Evolutionary conservation across 768 basidiomycete genomes (phyloP), one percentile per base, ranked within the genome.

Genomic region (Pleurotus cornucopiae): DNA sequence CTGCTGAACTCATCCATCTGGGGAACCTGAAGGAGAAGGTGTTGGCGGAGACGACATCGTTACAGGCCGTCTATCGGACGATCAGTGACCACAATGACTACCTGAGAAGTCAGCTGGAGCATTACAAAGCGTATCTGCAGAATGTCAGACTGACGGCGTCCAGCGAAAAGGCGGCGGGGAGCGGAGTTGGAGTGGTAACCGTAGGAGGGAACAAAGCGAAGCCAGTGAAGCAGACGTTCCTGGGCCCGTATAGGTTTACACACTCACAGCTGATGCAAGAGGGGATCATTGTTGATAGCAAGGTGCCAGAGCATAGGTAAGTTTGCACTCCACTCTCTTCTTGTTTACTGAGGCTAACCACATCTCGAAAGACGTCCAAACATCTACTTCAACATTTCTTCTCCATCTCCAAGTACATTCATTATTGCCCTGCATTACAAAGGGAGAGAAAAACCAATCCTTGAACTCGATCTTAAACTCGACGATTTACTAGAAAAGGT

Each of bases 61-160:
- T 99, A 57, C 96, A 98, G 61, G 88, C 92, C 5, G 96, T 99
- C 23, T 99, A 94, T 84, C 96, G 97, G 82, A 99, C 96, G 20
- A 99, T 99, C 63, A 89, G 94, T 69, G 96, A 98, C 69, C 96
- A 99, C 75, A 99, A 99, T 76, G 91, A 91, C 69, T 99, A 98
- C 70, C 77, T 99, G 70, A 82, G 95, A 48, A 85, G 84, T 25
- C 96, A 99, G 73, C 80, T 99, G 62, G 96, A 99, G 71, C 95
- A 98, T 76, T 99, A 99, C 83, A 99, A 99, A 76, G 94, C 95
- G 13, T 99, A 99, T 71, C 77, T 99, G 13, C 94, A 96, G 76
- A 99, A 99, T 68, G 96, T 98, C 23, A 88, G 96, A n/a, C 76
- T 94, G 57, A 94, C 89, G 6, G 83, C 92, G 46, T 79, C 84